Conservation (phyloP, 108 stramenopile genomes). For the Cyclotella cryptica region DNA sequence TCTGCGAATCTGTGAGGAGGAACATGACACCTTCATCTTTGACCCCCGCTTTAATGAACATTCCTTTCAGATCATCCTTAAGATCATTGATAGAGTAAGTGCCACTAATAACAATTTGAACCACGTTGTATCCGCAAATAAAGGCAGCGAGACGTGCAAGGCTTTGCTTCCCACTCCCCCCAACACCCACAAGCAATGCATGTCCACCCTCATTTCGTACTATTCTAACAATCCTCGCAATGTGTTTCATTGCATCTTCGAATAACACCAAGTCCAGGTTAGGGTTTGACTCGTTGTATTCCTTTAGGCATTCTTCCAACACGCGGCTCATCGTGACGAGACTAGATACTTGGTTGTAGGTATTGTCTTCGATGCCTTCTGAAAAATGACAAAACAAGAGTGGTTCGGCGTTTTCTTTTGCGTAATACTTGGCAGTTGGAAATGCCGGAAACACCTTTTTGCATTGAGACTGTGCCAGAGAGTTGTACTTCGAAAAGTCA, state of each 20-base stretch:
- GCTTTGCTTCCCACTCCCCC: conserved; percentile 82
- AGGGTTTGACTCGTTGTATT: conserved; percentile 69
- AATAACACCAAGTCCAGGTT: conserved; percentile 78
- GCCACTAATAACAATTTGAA: conserved; percentile 74
- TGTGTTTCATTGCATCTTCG: conserved; percentile 75
- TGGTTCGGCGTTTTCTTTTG: conserved; percentile 55
- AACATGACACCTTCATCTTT: conserved; percentile 85
- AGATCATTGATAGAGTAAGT: conserved; percentile 79
- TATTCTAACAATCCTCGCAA: conserved; percentile 72
- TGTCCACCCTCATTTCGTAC: conserved; percentile 71
- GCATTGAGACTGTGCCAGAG: conserved; percentile 59
- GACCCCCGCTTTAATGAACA: conserved; percentile 80
- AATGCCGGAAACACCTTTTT: conserved; percentile 63
- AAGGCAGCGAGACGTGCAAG: conserved; percentile 76
- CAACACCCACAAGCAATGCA: conserved; percentile 81
- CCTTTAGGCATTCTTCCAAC: conserved; percentile 46
- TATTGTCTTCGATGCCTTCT: conserved; percentile 48
- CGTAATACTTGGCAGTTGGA: conserved; percentile 58
- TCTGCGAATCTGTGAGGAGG: conserved; percentile 79
- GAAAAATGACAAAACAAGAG: conserved; percentile 66
- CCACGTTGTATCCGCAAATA: conserved; percentile 67
- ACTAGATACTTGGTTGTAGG: conserved; percentile 52
- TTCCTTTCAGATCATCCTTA: conserved; percentile 82
- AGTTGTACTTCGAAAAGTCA: conserved; percentile 60
- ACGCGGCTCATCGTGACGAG: conserved; percentile 38